Base-by-base conservation (phyloP, 2,329 filamentous ascomycete genomes). In the Hymenoscyphus fructigenus region DNA sequence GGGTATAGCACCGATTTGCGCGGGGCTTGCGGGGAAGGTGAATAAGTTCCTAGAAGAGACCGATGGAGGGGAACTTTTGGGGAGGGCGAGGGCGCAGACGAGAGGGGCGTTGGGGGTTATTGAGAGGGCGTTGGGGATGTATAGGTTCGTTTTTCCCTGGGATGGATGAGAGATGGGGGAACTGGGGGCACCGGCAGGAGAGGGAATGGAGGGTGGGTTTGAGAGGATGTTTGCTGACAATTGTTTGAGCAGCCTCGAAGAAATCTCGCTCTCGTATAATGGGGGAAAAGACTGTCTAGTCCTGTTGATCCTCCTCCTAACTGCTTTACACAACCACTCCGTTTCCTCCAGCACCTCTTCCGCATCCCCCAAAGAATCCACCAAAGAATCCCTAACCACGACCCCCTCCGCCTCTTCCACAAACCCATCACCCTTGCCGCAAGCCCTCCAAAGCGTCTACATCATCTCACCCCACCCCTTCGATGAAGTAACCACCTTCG, bases 251-350 rank as follows among this genome's bases (percentile, higher is more conserved):
- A 95, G 91, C 65, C 85, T 90, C 67, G 84, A 89, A 65, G 85
- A 96, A 75, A 84, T 98, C 66, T 92, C 93, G 5, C 83, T 98
- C 69, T 96, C 94, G 64, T 99, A 97, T 80, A 99, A 99, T 73
- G 95, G 95, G 75, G 95, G 95, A 67, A 99, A 99, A 78, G 95
- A 98, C 83, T 98, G 94, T 74, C 89, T 98, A 20, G 93, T 98
- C 61, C 87, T 98, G 20, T 92, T 97, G 75, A 88, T 98, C 70
- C 88, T 90, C 67, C 83, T 81, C 70, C 80, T 85, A 6, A 67
- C 70, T 74, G 75, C 66, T n/a, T 75, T 75, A 63, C 72, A 78
- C 20, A 69, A 71, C 9, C 67, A 70, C 32, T 59, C 74, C 47
- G 64, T 53, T 3, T 53, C 47, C 20, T 53, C 47, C 12, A 14